Conservation (phyloP, 805 yeast genomes). For the Ogataea pignaliae region DNA sequence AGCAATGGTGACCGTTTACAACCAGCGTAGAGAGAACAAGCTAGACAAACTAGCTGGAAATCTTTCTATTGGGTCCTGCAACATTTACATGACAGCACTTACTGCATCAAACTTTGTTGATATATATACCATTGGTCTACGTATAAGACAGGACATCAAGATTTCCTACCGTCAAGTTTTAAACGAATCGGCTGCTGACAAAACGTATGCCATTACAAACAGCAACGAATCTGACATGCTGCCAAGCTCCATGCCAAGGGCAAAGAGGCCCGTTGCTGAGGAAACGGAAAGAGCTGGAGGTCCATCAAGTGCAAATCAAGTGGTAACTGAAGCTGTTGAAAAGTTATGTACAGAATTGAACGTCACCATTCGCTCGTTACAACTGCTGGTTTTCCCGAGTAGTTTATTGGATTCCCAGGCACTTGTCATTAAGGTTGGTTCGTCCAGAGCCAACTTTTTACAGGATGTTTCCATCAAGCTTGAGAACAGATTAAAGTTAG, state of each 20-base stretch:
- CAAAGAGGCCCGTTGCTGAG: neutral
- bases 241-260: neutral
- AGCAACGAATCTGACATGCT: neutral
- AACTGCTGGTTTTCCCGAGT: conserved; percentile 75
- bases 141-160: conserved; percentile 70
- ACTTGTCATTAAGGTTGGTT: conserved; percentile 54
- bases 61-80: conserved; percentile 46
- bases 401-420: conserved; percentile 76
- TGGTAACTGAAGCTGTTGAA: conserved; percentile 21
- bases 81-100: conserved; percentile 71
- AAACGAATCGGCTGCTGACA: conserved; percentile 44
- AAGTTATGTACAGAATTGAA: conserved; percentile 65
- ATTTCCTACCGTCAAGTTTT: conserved; percentile 73
- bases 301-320: neutral
- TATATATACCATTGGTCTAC: conserved; percentile 60
- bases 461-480: conserved; percentile 43
- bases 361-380: conserved; percentile 51
- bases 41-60: conserved; percentile 60
- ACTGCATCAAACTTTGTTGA: conserved; percentile 82
- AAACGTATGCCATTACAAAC: neutral
- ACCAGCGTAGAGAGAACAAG: conserved; percentile 51
- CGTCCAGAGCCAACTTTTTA: conserved; percentile 47
- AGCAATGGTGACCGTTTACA: conserved; percentile 54
- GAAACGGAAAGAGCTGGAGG: neutral
- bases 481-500: conserved; percentile 55